Conservation (phyloP, 139 green algal species). For the Chlorella ohadii region DNA sequence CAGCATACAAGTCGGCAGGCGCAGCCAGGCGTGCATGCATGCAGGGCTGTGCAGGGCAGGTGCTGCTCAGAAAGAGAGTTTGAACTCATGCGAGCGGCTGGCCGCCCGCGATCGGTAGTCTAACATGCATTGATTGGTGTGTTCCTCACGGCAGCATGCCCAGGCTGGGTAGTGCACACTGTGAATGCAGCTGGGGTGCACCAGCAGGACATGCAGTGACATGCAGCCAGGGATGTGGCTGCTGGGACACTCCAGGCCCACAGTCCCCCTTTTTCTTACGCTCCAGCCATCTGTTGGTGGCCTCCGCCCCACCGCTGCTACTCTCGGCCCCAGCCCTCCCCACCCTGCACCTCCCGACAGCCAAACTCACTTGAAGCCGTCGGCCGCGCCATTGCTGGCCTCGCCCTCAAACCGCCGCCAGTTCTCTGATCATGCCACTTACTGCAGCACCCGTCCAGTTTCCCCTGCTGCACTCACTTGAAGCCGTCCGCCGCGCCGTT, state of each 20-base stretch:
- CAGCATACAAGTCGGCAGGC: background rate
- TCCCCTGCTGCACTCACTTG: conserved; percentile 30
- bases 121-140: background rate
- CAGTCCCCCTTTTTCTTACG: no score
- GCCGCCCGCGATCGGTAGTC: conserved; percentile 1
- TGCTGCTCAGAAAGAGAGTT: conserved; percentile 15
- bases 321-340: no score
- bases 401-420: conserved; percentile 81
- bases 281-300: no score
- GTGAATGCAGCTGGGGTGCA: no score
- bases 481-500: conserved; percentile 33
- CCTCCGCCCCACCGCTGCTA: no score
- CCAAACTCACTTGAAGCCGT: conserved; percentile 33
- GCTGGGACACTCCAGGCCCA: no score
- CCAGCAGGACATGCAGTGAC: no score
- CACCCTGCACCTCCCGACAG: background rate
- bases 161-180: background rate
- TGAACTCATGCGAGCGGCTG: background rate
- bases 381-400: conserved; percentile 40
- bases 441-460: no score
- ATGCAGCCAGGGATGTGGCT: no score
- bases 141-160: background rate
- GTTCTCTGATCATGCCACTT: no score
- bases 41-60: background rate
- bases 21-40: background rate